These are phyloP conservation scores for Pleurostoma richardsiae DNA, from an alignment of 2,329 filamentous ascomycete genomes.

Conservation along the genomic window DNA sequence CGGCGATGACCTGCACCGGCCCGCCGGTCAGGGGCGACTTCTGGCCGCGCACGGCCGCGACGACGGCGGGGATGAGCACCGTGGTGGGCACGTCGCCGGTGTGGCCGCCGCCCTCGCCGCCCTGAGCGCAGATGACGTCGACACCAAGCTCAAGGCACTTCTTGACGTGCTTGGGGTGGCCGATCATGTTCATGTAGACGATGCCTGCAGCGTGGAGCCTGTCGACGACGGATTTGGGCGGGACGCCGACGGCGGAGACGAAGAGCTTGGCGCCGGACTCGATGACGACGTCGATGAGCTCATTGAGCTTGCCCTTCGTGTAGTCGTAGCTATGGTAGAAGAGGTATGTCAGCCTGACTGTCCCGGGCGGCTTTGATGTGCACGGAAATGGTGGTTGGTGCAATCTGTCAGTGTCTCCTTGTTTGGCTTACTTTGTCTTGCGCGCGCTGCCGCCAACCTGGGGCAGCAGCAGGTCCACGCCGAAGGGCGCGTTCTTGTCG, in stretches of 20 bases:
- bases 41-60: conserved; percentile 71
- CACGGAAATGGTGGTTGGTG: too few species aligned
- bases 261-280: conserved; percentile 87
- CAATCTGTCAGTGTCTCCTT: too few species aligned
- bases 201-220: conserved; percentile 82
- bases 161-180: conserved; percentile 97
- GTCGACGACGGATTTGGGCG: conserved; percentile 83
- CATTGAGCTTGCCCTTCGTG: conserved; percentile 95
- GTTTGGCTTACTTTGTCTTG: conserved; percentile 71
- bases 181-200: conserved; percentile 99
- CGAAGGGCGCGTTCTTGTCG: conserved; percentile 93
- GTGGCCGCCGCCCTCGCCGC: conserved; percentile 94
- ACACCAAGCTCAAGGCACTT: conserved; percentile 90
- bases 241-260: conserved; percentile 93
- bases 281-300: conserved; percentile 88
- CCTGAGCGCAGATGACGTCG: conserved; percentile 97
- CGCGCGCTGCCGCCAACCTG: conserved; percentile 92
- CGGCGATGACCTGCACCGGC: conserved; percentile 87
- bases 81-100: conserved; percentile 91
- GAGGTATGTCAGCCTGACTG: background rate
- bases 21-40: conserved; percentile 83
- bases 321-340: conserved; percentile 78
- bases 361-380: too few species aligned
- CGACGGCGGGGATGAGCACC: conserved; percentile 87
- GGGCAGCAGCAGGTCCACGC: conserved; percentile 87